These are phyloP conservation scores for Gracilaria gracilis DNA, from an alignment of 23 red algal genomes.

Conservation along the genomic window DNA sequence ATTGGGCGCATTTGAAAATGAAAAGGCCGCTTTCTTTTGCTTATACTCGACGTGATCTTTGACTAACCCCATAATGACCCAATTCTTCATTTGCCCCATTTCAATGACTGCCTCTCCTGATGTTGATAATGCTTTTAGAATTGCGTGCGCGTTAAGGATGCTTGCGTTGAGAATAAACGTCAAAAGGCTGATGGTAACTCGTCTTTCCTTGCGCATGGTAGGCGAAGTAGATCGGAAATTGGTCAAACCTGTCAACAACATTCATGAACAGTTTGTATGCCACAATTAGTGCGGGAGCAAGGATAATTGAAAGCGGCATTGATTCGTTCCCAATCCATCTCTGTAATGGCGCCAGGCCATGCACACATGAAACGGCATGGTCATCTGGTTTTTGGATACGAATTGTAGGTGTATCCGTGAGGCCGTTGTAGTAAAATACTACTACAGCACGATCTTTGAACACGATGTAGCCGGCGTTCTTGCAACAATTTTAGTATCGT, in stretches of 20 bases:
- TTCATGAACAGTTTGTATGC: slow-evolving; percentile 27
- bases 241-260: slow-evolving; percentile 10
- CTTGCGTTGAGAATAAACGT: slow-evolving; percentile 13
- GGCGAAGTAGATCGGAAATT: background rate
- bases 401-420: background rate
- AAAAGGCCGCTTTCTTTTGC: background rate
- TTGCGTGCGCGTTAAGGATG: background rate
- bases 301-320: background rate
- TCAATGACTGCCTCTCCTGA: background rate
- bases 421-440: background rate
- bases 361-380: background rate
- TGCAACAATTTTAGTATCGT: background rate
- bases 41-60: background rate
- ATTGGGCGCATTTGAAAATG: background rate
- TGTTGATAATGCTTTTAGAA: background rate
- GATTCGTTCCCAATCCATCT: slow-evolving; percentile 15
- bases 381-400: background rate
- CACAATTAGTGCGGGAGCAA: background rate
- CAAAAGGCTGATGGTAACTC: background rate
- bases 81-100: background rate
- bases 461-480: background rate
- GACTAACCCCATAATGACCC: background rate
- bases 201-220: background rate
- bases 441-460: slow-evolving; percentile 22
- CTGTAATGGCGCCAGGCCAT: background rate